Conservation (phyloP, 352 stramenopile genomes). For the Vaucheria bursata region DNA sequence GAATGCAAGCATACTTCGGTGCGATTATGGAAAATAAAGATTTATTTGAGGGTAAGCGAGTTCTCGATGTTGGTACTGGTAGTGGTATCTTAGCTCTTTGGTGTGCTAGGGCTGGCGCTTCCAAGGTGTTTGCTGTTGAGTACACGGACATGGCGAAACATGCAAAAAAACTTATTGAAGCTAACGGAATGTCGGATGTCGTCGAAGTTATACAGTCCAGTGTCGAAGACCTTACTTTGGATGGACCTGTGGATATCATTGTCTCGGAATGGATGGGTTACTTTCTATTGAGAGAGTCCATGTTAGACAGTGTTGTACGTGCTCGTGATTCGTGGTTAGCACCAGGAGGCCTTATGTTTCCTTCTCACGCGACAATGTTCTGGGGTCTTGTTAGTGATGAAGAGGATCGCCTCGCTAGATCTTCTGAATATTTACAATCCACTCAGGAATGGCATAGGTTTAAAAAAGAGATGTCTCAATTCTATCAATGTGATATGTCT, state of each 20-base stretch:
- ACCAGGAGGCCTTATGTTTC: constrained; percentile 89
- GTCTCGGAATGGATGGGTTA: constrained; percentile 99
- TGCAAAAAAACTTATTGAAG: constrained; percentile 78
- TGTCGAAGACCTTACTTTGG: constrained; percentile 86
- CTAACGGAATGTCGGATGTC: constrained; percentile 86
- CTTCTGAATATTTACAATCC: constrained; percentile 1
- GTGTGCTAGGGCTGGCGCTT: constrained; percentile 89
- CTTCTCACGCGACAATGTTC: constrained; percentile 92
- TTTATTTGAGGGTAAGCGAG: constrained; percentile 91
- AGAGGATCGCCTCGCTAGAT: constrained; percentile 53
- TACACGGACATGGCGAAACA: constrained; percentile 96
- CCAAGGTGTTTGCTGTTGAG: constrained; percentile 84
- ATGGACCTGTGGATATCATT: constrained; percentile 88
- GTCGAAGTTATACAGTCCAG: constrained; percentile 89
- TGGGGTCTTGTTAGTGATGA: constrained; percentile 79
- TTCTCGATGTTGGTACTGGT: constrained; percentile 98
- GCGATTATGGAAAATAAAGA: constrained; percentile 85
- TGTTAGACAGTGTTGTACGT: constrained; percentile 94
- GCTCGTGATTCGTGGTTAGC: constrained; percentile 88
- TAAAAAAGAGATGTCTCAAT: constrained; percentile 68
- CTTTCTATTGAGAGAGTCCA: constrained; percentile 96
- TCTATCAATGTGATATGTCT: constrained; percentile 93
- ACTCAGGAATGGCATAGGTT: constrained; percentile 4
- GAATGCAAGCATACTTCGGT: constrained; percentile 65
- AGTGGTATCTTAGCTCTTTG: constrained; percentile 98